Conservation (phyloP, 2,329 filamentous ascomycete genomes). For the Fonsecaea pedrosoi region DNA sequence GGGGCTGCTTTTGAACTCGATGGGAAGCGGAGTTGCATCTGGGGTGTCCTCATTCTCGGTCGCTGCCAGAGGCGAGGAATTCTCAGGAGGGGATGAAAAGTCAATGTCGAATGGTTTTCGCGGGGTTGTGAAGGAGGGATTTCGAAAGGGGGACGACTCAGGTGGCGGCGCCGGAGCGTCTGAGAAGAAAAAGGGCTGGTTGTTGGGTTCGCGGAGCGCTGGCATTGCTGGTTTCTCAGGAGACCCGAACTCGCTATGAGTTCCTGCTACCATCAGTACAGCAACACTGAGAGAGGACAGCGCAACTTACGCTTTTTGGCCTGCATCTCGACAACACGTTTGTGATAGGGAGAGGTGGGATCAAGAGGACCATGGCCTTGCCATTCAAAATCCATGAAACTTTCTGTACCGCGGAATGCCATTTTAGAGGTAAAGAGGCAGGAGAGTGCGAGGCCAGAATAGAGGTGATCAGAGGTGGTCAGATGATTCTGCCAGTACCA, state of each 20-base stretch:
- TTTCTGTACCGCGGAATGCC: constrained; percentile 47
- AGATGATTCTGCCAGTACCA: constrained; percentile 7
- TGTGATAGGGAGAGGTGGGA: constrained; percentile 55
- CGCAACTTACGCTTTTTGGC: constrained; percentile 52
- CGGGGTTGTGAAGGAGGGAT: constrained; percentile 57
- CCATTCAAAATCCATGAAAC: constrained; percentile 61
- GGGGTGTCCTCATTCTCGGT: constrained; percentile 58
- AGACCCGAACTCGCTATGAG: constrained; percentile 52
- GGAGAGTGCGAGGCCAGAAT: background rate
- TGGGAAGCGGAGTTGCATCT: constrained; percentile 44
- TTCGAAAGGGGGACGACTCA: constrained; percentile 48
- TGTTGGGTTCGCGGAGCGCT: constrained; percentile 57
- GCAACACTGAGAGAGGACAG: constrained; percentile 2
- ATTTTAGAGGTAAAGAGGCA: constrained; percentile 23
- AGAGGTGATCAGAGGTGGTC: background rate
- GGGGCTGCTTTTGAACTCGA: constrained; percentile 37
- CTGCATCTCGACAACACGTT: constrained; percentile 51
- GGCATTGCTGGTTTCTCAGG: constrained; percentile 57
- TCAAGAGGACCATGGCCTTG: constrained; percentile 54
- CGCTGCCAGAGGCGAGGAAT: constrained; percentile 53
- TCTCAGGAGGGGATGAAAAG: constrained; percentile 57
- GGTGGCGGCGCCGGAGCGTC: constrained; percentile 45
- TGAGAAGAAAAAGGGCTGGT: constrained; percentile 59
- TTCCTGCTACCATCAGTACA: constrained; percentile 42
- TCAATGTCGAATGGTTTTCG: constrained; percentile 54